These are phyloP conservation scores for Annona cherimola DNA, from an alignment of 164 flowering plant genomes.

Conservation along the genomic window DNA sequence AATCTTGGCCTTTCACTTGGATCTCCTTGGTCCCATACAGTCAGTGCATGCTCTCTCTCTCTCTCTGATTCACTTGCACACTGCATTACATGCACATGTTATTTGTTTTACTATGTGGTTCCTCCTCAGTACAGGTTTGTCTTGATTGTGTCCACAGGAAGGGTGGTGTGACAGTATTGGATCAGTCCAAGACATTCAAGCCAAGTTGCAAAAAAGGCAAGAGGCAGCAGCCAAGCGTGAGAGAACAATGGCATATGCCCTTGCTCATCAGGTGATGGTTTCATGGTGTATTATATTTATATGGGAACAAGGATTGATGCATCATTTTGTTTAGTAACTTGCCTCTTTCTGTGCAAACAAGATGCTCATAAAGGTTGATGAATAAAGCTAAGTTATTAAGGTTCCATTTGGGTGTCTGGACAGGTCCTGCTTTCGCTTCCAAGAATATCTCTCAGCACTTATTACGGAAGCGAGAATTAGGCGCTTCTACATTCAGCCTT, in stretches of 20 bases:
- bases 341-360: background rate
- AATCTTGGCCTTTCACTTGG: no score
- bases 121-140: constrained; percentile 1
- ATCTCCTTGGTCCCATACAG: no score
- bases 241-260: constrained; percentile 99
- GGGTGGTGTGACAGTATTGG: constrained; percentile 98
- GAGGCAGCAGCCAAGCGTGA: constrained; percentile 99
- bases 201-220: constrained; percentile 86
- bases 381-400: background rate
- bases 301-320: no score
- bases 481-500: no score
- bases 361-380: background rate
- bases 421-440: no score
- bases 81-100: background rate
- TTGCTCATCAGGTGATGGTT: constrained; percentile 79
- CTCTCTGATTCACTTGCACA: no score
- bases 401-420: no score
- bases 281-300: background rate
- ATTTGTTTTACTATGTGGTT: background rate
- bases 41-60: no score
- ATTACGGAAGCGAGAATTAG: no score
- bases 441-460: no score
- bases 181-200: constrained; percentile 86
- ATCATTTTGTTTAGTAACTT: background rate
- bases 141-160: constrained; percentile 45